Evolutionary conservation across 257 asterid genomes (phyloP).

Genomic region (Leonotis leonurus): DNA sequence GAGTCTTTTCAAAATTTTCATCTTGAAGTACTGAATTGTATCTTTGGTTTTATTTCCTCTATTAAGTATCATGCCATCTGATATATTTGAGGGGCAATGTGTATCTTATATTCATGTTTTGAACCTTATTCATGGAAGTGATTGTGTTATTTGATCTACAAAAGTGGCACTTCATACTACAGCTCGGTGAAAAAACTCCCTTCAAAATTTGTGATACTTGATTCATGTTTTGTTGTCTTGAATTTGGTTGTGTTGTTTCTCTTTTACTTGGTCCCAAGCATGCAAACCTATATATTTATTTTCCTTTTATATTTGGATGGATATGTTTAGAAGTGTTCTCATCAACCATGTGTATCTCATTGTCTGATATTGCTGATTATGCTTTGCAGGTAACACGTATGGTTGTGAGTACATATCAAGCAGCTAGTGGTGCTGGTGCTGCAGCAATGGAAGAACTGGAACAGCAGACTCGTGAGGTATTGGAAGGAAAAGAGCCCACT

Average conservation of each 20-base stretch:
- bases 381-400: conserved; percentile 41
- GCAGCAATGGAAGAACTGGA: conserved; percentile 99
- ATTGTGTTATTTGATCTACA: not conserved
- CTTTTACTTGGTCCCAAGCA: not conserved
- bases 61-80: not conserved
- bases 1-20: not conserved
- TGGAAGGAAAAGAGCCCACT: conserved; percentile 79
- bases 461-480: conserved; percentile 87
- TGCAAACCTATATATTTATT: not conserved
- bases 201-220: not conserved
- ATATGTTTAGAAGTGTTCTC: not conserved
- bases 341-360: not conserved
- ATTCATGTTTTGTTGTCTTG: not conserved
- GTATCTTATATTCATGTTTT: not conserved
- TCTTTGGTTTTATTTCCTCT: not conserved
- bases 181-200: not conserved
- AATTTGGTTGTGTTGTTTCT: not conserved
- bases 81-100: not conserved
- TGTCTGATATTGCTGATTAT: not conserved
- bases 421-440: conserved; percentile 89
- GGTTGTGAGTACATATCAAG: conserved; percentile 63
- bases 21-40: not conserved
- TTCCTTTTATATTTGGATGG: not conserved
- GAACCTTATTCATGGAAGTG: not conserved
- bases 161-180: not conserved